Evolutionary conservation across 2,329 filamentous ascomycete genomes (phyloP).

Genomic region (Fusarium dimerum): DNA sequence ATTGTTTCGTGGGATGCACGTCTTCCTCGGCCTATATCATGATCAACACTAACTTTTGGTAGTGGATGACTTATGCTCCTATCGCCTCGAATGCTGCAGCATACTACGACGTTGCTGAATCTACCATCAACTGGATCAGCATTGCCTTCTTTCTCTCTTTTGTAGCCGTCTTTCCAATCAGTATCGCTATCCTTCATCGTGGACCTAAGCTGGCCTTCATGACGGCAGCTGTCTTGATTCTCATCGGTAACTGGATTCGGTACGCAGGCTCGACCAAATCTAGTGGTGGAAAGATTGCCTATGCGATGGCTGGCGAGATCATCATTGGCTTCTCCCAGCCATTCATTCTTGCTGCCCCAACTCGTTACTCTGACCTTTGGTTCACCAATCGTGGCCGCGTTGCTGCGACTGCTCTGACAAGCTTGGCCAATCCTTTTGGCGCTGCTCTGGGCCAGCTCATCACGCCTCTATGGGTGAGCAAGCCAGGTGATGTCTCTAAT

Average conservation of each 20-base stretch:
- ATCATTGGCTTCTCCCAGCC: conserved; percentile 87
- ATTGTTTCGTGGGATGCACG: conserved; percentile 94
- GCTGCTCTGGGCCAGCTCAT: conserved; percentile 87
- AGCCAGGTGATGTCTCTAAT: conserved; percentile 66
- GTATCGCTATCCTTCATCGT: conserved; percentile 76
- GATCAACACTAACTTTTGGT: background rate
- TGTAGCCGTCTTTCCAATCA: conserved; percentile 67
- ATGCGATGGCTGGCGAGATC: conserved; percentile 90
- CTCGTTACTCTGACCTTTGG: conserved; percentile 91
- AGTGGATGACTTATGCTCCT: conserved; percentile 91
- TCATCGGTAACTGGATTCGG: conserved; percentile 89
- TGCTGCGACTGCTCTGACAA: conserved; percentile 81
- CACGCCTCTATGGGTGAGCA: conserved; percentile 72
- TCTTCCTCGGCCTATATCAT: conserved; percentile 28
- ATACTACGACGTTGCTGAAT: conserved; percentile 76
- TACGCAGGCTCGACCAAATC: conserved; percentile 66
- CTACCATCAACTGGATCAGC: conserved; percentile 88
- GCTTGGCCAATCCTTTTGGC: conserved; percentile 85
- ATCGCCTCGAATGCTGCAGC: conserved; percentile 71
- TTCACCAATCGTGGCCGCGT: conserved; percentile 84
- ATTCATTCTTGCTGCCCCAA: conserved; percentile 86
- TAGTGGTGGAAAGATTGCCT: conserved; percentile 65
- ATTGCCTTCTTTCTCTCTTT: conserved; percentile 88
- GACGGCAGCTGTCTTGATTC: conserved; percentile 68
- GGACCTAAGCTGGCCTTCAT: conserved; percentile 81